Evolutionary conservation across 2,329 filamentous ascomycete genomes (phyloP), one percentile per base, ranked within the genome.

Genomic region (Tolypocladium tropicale): DNA sequence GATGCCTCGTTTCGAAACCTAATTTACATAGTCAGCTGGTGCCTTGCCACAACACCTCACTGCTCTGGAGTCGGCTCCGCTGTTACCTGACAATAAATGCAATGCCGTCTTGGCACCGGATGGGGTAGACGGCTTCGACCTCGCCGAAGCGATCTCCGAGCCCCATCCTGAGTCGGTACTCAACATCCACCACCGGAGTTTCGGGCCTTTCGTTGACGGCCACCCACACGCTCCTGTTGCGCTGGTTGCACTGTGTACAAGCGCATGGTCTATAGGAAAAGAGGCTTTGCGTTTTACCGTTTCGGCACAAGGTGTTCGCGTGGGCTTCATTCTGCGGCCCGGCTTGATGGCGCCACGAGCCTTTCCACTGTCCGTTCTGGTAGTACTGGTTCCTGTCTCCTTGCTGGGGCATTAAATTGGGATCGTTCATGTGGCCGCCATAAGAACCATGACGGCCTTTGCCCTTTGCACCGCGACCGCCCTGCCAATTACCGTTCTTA

Each of bases 191-290:
- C 2, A 28, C 33, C 11, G 58, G 49, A 6, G 30, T 21, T 2
- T 58, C 51, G 7, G 53, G 28, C 4, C 7, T 30, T 41, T 63
- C 54, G 6, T 58, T 56, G 9, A 64, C 62, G 21, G 54, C 58
- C 25, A 72, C 59, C 58, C 63, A 64, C 14, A 72, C 56, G 54
- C 66, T 70, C 53, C 66, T 63, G 53, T 73, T 72, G 36, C 64
- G 60, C 7, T 56, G 50, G 25, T 61, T 59, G 39, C 71, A 73
- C 3, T 57, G 52, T 18, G 55, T 34, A 37, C 71, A 73, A 50
- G 50, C 55, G 54, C 71, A 73, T 1, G 59, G 62, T 18, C 58
- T 55, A 55, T 72, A 72, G 2, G 64, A 60, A 10, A 56, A 59
- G 12, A 39, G 52, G 3, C 46, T 56, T 18, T 52, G 39, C 2